Conservation (phyloP, 139 green algal genomes). For the Nannochloris sp. region DNA sequence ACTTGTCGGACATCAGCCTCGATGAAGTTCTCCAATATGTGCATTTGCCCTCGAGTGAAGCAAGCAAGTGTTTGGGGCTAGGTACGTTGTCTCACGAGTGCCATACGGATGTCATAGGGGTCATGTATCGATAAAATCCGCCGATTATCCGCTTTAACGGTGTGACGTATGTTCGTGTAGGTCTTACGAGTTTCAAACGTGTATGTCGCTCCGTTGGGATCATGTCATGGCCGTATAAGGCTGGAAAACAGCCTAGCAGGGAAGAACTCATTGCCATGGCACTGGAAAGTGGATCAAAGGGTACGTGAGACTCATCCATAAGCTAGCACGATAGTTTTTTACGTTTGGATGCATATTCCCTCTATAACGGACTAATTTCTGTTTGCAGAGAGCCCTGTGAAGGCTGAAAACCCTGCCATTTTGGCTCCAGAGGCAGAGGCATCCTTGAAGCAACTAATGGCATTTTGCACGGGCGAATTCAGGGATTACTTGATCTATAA, state of each 20-base stretch:
- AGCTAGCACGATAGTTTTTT: not conserved
- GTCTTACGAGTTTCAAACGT: slow-evolving; percentile 5
- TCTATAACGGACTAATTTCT: too few relatives aligned
- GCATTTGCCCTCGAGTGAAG: not conserved
- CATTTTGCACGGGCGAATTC: too few relatives aligned
- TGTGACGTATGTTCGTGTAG: slow-evolving; percentile 1
- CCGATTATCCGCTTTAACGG: not conserved
- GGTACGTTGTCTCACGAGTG: not conserved
- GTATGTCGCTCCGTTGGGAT: not conserved
- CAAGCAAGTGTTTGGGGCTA: not conserved
- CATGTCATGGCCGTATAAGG: not conserved
- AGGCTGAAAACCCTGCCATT: too few relatives aligned
- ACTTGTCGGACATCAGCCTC: not conserved
- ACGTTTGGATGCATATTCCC: not conserved
- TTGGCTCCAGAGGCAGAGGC: too few relatives aligned
- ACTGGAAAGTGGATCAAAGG: not conserved
- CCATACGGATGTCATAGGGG: not conserved
- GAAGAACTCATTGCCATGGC: not conserved
- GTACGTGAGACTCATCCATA: not conserved
- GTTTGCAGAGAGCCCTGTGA: too few relatives aligned
- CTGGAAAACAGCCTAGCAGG: not conserved
- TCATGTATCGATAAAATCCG: not conserved
- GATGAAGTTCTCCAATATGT: not conserved
- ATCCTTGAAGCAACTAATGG: too few relatives aligned
- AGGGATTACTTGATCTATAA: too few relatives aligned